These are phyloP conservation scores for Avicennia marina DNA, from an alignment of 257 asterid species.

Conservation along the genomic window DNA sequence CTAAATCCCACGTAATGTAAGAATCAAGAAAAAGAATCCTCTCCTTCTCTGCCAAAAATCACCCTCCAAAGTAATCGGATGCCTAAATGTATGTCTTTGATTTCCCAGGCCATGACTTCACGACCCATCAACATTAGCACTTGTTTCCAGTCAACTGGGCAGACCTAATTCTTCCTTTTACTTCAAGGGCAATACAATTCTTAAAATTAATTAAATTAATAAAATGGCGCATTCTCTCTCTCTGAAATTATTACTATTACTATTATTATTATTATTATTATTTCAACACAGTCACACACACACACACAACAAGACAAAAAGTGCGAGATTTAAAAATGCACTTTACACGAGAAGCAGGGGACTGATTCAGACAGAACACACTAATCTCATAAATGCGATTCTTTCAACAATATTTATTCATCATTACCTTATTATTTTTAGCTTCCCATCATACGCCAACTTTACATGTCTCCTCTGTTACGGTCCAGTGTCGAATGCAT, in stretches of 20 bases:
- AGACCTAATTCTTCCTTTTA: conserved; percentile 18
- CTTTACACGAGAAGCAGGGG: conserved; percentile 48
- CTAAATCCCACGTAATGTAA: conserved; percentile 17
- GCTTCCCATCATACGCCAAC: conserved; percentile 44
- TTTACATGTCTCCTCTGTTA: conserved; percentile 17
- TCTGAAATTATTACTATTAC: too few species aligned
- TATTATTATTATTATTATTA: too few species aligned
- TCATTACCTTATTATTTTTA: conserved; percentile 66
- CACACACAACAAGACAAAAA: conserved; percentile 40
- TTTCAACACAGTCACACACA: conserved; percentile 40
- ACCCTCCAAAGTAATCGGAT: conserved; percentile 11
- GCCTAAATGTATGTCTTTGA: conserved; percentile 27
- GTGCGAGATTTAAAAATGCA: conserved; percentile 32
- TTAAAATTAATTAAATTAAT: too few species aligned
- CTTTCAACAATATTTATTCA: conserved; percentile 25
- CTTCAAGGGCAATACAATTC: too few species aligned
- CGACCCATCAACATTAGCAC: conserved; percentile 20
- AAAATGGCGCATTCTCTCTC: too few species aligned
- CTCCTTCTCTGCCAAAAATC: neutral
- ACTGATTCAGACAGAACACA: conserved; percentile 45
- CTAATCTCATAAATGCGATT: conserved; percentile 44
- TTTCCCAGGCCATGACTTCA: conserved; percentile 39
- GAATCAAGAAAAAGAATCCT: conserved; percentile 9
- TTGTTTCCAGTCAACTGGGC: conserved; percentile 42
- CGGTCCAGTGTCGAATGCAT: too few species aligned